These are phyloP conservation scores for Corylus heterophylla DNA, from an alignment of 306 rosid genomes.

Conservation along the genomic window DNA sequence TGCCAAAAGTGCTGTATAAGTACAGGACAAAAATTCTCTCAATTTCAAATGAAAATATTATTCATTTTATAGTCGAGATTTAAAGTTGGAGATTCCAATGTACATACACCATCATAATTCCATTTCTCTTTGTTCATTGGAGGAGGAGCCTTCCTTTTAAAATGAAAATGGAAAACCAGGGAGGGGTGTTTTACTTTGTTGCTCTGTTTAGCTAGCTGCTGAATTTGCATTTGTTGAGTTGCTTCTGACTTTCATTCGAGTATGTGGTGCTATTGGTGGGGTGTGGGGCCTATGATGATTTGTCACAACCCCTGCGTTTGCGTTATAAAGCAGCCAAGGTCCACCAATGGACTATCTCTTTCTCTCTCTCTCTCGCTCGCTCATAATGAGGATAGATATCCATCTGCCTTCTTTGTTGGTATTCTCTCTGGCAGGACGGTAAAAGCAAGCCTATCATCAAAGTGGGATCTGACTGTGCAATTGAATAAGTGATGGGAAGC, in stretches of 20 bases:
- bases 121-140: too few relatives aligned
- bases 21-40: neutral
- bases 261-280: neutral
- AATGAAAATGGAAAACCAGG: too few relatives aligned
- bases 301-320: conserved; percentile 63
- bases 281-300: conserved; percentile 53
- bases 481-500: conserved; percentile 48
- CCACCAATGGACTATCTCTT: conserved; percentile 20
- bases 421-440: conserved; percentile 51
- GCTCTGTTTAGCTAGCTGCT: neutral
- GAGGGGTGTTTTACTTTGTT: too few relatives aligned
- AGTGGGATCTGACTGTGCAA: conserved; percentile 79
- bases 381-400: conserved; percentile 44
- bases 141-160: too few relatives aligned
- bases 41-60: too few relatives aligned
- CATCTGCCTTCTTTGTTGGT: conserved; percentile 54
- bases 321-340: conserved; percentile 48
- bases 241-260: conserved; percentile 19
- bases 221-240: conserved; percentile 18
- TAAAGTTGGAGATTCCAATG: conserved; percentile 2
- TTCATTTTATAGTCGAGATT: too few relatives aligned
- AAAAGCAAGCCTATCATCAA: conserved; percentile 49
- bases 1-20: conserved; percentile 52
- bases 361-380: conserved; percentile 23
- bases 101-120: neutral